These are phyloP conservation scores for Russula sp. DNA, from an alignment of 768 basidiomycete species.

Conservation along the genomic window DNA sequence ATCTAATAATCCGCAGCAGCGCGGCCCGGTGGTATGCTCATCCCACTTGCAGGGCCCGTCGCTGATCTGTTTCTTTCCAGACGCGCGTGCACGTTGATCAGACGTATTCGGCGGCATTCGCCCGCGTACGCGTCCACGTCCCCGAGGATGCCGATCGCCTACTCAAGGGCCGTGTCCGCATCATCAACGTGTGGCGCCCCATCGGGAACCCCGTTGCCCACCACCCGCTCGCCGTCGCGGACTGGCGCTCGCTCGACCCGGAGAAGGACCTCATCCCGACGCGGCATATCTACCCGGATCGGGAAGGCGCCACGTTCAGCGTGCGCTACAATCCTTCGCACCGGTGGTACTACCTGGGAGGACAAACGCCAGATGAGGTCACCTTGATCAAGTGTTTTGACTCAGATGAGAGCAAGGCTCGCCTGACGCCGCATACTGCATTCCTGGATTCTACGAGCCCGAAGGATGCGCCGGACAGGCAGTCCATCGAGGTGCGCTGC, in stretches of 20 bases:
- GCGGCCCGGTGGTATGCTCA: conserved; percentile 34
- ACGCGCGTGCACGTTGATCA: conserved; percentile 43
- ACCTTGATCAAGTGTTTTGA: conserved; percentile 39
- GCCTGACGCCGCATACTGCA: conserved; percentile 40
- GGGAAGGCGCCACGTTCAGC: conserved; percentile 31
- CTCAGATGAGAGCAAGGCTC: conserved; percentile 36
- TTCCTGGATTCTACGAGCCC: conserved; percentile 36
- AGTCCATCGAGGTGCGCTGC: conserved; percentile 41
- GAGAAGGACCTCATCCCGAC: conserved; percentile 35
- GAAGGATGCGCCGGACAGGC: conserved; percentile 34
- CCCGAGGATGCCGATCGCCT: conserved; percentile 39
- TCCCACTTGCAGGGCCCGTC: not conserved
- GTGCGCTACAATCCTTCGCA: conserved; percentile 31
- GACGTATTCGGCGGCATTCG: conserved; percentile 34
- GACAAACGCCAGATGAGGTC: conserved; percentile 29
- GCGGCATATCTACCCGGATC: conserved; percentile 33
- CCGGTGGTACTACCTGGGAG: conserved; percentile 33
- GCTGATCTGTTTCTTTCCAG: conserved; percentile 22
- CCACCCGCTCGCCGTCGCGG: conserved; percentile 38
- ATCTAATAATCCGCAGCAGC: conserved; percentile 20
- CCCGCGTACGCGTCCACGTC: conserved; percentile 36
- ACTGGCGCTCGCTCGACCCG: conserved; percentile 36
- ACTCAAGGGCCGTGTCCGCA: conserved; percentile 37
- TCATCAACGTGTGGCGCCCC: conserved; percentile 46
- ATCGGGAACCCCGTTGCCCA: conserved; percentile 37